Evolutionary conservation across 352 stramenopile species (phyloP), one percentile per base, ranked within the genome.

Genomic region (Pythium dissotocum): DNA sequence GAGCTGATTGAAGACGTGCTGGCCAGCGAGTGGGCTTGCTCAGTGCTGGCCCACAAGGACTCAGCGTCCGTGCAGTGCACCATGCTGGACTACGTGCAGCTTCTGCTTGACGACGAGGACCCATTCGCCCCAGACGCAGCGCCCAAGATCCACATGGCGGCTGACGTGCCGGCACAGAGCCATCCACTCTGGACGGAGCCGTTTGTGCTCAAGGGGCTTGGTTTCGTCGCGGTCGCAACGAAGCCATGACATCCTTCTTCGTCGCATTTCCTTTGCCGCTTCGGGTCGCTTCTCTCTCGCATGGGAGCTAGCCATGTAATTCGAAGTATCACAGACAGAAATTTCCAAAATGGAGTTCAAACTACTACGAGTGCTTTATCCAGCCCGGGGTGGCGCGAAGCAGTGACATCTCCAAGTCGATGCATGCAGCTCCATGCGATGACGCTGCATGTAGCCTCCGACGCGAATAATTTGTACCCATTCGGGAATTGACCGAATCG

Each of bases 171-270:
- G 3, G 42, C 48, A 0, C 18, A 64, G 40, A 16, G 46, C 32
- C 65, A 72, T 32, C 30, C 59, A 40, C 54, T 72, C 4, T 67
- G 65, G 65, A 21, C 9, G 14, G 10, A 48, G 30, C 28, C 65
- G 7, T 62, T 71, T 36, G 38, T 53, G 8, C 28, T 71, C 18
- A 59, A 32, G 6, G 57, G 38, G 0, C 49, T 59, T 26, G 65
- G 33, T 3, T 54, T 59, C 40, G 28, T 71, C 21, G 65, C 65
- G 4, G 32, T 71, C 21, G 65, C 65, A 5, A 67, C 58, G 6
- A 67, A 67, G 38, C 36, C 53, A n/a, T 53, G 46, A 32, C 21
- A 30, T 30, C 1, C 28, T 30, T 30, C 28, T 30, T 30, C 28
- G 2, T 4, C 28, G 28, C 28, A 30, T 30, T 30, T 30, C 28